phyloP scores from a whole-genome alignment of 2,329 filamentous ascomycete species.

The Colletotrichum sp. region DNA sequence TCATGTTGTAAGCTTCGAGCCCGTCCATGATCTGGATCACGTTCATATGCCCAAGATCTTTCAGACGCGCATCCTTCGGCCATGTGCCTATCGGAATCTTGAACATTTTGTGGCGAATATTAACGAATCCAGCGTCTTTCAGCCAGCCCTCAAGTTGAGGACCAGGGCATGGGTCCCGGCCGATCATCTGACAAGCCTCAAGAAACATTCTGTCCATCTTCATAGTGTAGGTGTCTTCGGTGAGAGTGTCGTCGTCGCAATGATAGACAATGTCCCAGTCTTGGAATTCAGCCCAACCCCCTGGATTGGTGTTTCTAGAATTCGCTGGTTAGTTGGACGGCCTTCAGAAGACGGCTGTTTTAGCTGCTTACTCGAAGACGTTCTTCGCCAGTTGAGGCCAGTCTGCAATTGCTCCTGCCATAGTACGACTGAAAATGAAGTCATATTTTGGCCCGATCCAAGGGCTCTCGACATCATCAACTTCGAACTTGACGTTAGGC shows the following conservation, averaged over 20 bases:
- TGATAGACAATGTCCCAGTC: slow-evolving; percentile 23
- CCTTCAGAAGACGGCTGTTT: neutral
- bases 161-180: slow-evolving; percentile 33
- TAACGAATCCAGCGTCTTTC: slow-evolving; percentile 40
- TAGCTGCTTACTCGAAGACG: neutral
- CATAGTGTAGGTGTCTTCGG: neutral
- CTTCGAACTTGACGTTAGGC: slow-evolving; percentile 67
- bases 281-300: slow-evolving; percentile 34
- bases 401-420: neutral
- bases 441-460: slow-evolving; percentile 43
- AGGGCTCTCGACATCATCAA: slow-evolving; percentile 66
- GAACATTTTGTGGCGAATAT: slow-evolving; percentile 32
- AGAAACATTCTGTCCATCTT: slow-evolving; percentile 23
- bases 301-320: slow-evolving; percentile 34
- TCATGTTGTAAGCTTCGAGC: slow-evolving; percentile 27
- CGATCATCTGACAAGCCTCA: slow-evolving; percentile 23
- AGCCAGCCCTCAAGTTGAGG: slow-evolving; percentile 32
- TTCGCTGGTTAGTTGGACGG: neutral
- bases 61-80: slow-evolving; percentile 34
- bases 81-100: slow-evolving; percentile 40
- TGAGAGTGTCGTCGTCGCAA: slow-evolving; percentile 27
- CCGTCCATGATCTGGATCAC: slow-evolving; percentile 23
- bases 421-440: slow-evolving; percentile 31
- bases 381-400: neutral
- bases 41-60: slow-evolving; percentile 33